phyloP scores from a whole-genome alignment of 2,329 filamentous ascomycete species.

The Penicillium sp. region DNA sequence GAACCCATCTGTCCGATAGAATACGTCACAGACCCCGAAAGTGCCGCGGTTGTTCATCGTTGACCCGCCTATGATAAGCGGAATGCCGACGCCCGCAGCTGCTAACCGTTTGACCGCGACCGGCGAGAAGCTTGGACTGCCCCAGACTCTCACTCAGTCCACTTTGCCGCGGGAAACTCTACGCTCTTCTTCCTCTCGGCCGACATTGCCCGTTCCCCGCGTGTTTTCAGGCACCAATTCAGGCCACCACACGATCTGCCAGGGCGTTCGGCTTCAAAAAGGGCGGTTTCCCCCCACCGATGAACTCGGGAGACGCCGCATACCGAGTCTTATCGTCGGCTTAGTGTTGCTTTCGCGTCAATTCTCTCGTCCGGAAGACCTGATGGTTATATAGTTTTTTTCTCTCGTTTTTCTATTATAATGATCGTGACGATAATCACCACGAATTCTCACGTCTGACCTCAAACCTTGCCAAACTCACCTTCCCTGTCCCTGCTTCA shows the following conservation, averaged over 20 bases:
- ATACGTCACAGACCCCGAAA: conserved; percentile 21
- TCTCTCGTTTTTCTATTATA: neutral
- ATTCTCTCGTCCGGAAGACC: conserved; percentile 11
- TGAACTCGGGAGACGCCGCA: conserved; percentile 21
- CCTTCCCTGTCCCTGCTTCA: conserved; percentile 3
- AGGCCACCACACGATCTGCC: neutral
- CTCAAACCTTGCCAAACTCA: neutral
- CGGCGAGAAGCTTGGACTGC: neutral
- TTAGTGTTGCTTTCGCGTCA: conserved; percentile 5
- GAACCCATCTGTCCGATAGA: conserved; percentile 23
- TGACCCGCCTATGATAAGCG: conserved; percentile 14
- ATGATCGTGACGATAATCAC: conserved; percentile 5
- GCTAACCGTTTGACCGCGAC: neutral
- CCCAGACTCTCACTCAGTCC: neutral
- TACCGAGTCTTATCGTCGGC: conserved; percentile 16
- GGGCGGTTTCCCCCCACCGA: conserved; percentile 1
- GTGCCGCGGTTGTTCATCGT: conserved; percentile 22
- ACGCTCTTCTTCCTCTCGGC: conserved; percentile 21
- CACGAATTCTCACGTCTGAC: conserved; percentile 10
- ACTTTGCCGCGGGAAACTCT: conserved; percentile 27
- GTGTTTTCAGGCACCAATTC: neutral
- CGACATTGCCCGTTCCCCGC: conserved; percentile 22
- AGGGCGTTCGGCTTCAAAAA: neutral
- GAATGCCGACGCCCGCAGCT: neutral
- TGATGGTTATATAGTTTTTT: conserved; percentile 16